Evolutionary conservation across 371 early-diverging fungal species (phyloP).

Genomic region (Mortierella sp.): DNA sequence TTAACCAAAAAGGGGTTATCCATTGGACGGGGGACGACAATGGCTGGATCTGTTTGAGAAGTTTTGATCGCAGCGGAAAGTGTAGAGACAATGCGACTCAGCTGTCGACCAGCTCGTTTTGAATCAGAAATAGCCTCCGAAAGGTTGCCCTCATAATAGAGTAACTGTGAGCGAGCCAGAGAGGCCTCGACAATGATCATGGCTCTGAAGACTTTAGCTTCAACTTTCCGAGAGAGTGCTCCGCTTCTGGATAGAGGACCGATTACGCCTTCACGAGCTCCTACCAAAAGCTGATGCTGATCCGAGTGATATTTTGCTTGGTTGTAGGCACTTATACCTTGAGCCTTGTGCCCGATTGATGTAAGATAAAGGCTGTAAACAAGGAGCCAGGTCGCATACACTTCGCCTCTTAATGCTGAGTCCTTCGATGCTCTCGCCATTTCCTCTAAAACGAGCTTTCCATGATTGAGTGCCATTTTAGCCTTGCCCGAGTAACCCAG

Average conservation of each 20-base stretch:
- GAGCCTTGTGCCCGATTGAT: conserved; percentile 28
- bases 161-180: conserved; percentile 45
- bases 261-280: neutral
- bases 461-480: conserved; percentile 64
- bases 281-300: neutral
- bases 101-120: conserved; percentile 32
- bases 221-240: conserved; percentile 17
- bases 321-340: conserved; percentile 36
- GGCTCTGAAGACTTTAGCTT: conserved; percentile 23
- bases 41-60: conserved; percentile 18
- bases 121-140: conserved; percentile 49
- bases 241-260: neutral
- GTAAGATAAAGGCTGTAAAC: conserved; percentile 42
- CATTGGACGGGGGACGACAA: conserved; percentile 16
- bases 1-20: conserved; percentile 40
- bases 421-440: conserved; percentile 9
- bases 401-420: conserved; percentile 1
- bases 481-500: conserved; percentile 81
- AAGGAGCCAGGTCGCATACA: conserved; percentile 39
- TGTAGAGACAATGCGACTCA: conserved; percentile 36
- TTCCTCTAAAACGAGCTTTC: conserved; percentile 59
- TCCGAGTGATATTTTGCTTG: conserved; percentile 29
- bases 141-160: conserved; percentile 31
- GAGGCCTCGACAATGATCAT: conserved; percentile 40
- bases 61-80: conserved; percentile 31